Evolutionary conservation across 202 grass and related monocot species (phyloP).

Genomic region (Hordeum pubiflorum): DNA sequence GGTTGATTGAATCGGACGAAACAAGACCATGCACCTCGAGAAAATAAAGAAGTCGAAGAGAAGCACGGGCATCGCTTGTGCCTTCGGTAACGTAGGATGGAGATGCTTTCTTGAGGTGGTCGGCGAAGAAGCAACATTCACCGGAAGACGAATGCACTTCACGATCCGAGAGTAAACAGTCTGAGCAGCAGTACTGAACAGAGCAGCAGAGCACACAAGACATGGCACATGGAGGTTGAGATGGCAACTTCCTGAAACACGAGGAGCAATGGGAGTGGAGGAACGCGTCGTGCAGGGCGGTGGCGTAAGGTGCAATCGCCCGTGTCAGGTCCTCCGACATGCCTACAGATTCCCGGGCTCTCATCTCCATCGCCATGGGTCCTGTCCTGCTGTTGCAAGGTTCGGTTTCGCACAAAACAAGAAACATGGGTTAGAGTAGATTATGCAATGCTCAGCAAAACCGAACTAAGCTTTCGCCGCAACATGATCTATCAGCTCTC

Average conservation of each 20-base stretch:
- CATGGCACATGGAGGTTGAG: background rate
- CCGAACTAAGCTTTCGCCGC: background rate
- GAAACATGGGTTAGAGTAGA: background rate
- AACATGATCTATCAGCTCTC: background rate
- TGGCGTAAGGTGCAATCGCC: slow-evolving; percentile 42
- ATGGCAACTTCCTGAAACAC: slow-evolving; percentile 48
- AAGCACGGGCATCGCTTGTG: slow-evolving; percentile 45
- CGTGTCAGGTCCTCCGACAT: slow-evolving; percentile 63
- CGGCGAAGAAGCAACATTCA: slow-evolving; percentile 55
- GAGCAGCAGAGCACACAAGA: slow-evolving; percentile 40
- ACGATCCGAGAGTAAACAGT: slow-evolving; percentile 40
- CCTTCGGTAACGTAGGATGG: slow-evolving; percentile 1
- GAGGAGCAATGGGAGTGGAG: slow-evolving; percentile 54
- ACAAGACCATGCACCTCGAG: slow-evolving; percentile 26
- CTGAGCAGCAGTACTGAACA: slow-evolving; percentile 51
- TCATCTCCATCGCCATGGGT: slow-evolving; percentile 61
- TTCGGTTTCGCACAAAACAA: background rate
- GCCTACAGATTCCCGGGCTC: slow-evolving; percentile 25
- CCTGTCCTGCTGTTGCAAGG: slow-evolving; percentile 10
- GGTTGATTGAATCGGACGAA: slow-evolving; percentile 12
- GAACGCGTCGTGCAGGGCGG: slow-evolving; percentile 46
- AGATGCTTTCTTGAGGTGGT: slow-evolving; percentile 4
- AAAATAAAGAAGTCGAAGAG: slow-evolving; percentile 54
- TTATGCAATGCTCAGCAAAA: background rate
- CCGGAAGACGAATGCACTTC: slow-evolving; percentile 41